Evolutionary conservation across 257 asterid species (phyloP), one percentile per base, ranked within the genome.

Genomic region (Solanum ahanhuiri): DNA sequence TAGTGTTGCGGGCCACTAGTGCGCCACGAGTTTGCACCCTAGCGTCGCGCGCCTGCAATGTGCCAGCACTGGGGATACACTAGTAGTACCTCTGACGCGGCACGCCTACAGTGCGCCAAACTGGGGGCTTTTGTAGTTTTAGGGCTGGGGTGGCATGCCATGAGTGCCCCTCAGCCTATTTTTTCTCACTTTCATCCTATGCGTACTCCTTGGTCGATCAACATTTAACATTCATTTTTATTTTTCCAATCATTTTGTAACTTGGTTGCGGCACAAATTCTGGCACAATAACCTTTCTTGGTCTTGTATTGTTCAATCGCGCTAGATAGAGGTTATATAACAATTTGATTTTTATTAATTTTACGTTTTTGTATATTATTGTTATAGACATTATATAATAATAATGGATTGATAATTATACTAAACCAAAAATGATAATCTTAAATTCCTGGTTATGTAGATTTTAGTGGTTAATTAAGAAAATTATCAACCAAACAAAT

Each of bases 401-500:
- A 54, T 54, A 54, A 54, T 6, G 63, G 63, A 54, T 54, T 17
- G 64, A 57, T 54, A 54, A 17, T 17, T 54, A 54, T 54, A 54
- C 64, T 18, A 18, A 6, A 54, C 23, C 64, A 18, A 3, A 54
- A 2, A 54, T 54, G 22, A 18, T 57, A 57, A 57, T 18, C 23
- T 18, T 17, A 57, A 6, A 57, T 57, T 57, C 9, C 10, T 57
- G 10, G 64, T 64, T 23, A 64, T 23, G 71, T 4, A 23, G 7
- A 23, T 63, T 0, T 0, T 63, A 10, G 5, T n/a, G 2, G 0
- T 63, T 2, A 2, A 63, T 63, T 2, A 9, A 10, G 1, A 1
- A 10, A 0, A 63, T 10, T 14, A 5, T 64, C 17, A 14, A 3
- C 0, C 1, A 0, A 0, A 4, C 2, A 2, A 10, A 2, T 0